Conservation (phyloP, 371 early-diverging fungal species). For the Mucor lusitanicus region DNA sequence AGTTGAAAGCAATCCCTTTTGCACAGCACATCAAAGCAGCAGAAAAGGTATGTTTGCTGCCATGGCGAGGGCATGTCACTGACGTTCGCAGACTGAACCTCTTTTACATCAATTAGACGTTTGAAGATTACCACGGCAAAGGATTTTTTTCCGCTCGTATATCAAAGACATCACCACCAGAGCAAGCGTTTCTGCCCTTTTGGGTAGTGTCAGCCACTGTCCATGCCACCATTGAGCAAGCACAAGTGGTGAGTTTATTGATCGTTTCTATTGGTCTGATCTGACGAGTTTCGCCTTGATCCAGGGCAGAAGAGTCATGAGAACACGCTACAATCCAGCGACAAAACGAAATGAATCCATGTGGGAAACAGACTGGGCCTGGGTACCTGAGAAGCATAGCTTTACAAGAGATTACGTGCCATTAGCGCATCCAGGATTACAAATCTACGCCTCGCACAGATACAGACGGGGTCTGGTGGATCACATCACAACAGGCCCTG, state of each 20-base stretch:
- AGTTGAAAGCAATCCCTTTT: slow-evolving; percentile 58
- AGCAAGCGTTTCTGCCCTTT: slow-evolving; percentile 59
- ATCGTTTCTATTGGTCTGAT: not conserved
- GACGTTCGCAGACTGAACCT: no score
- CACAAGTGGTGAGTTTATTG: slow-evolving; percentile 46
- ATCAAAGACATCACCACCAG: slow-evolving; percentile 44
- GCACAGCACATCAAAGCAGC: slow-evolving; percentile 58
- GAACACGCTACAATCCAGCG: slow-evolving; percentile 44
- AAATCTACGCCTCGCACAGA: slow-evolving; percentile 61
- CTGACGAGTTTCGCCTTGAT: not conserved
- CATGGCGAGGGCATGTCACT: not conserved
- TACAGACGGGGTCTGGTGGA: slow-evolving; percentile 62
- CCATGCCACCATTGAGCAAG: slow-evolving; percentile 52
- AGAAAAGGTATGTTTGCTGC: slow-evolving; percentile 39
- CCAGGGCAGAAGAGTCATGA: slow-evolving; percentile 43
- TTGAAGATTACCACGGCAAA: slow-evolving; percentile 59
- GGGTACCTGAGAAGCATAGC: slow-evolving; percentile 44
- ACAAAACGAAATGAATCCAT: slow-evolving; percentile 47
- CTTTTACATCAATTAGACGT: slow-evolving; percentile 32
- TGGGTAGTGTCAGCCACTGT: slow-evolving; percentile 62
- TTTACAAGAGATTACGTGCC: slow-evolving; percentile 52
- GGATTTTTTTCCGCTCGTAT: slow-evolving; percentile 60
- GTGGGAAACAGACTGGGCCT: slow-evolving; percentile 61
- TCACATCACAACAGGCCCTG: slow-evolving; percentile 49
- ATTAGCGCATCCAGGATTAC: slow-evolving; percentile 46